A percentile compares a stretch with the other conserved stretches of the same genome.
Conservation (phyloP, 768 basidiomycete species). For the Kwoniella dejecticola region DNA sequence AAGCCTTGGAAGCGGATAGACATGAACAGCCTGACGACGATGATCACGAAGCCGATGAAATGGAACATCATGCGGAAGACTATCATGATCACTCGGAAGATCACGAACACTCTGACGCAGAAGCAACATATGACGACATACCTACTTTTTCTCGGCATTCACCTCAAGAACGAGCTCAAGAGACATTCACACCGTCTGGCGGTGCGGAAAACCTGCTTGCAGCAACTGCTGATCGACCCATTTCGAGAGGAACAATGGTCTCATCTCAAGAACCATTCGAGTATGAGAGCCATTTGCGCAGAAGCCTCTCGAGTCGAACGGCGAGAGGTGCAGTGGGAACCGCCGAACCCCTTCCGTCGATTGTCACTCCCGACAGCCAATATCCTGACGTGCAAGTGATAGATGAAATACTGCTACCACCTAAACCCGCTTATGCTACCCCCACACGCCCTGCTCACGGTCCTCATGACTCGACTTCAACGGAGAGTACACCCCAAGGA, state of each 20-base stretch:
- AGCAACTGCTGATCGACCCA: constrained; percentile 35
- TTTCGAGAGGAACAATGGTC: constrained; percentile 39
- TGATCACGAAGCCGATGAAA: constrained; percentile 7
- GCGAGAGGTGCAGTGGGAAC: constrained; percentile 29
- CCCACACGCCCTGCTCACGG: constrained; percentile 26
- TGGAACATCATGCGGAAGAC: not conserved
- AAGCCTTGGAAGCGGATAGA: not conserved
- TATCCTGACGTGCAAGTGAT: constrained; percentile 9
- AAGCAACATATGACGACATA: not conserved
- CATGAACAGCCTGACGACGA: constrained; percentile 13
- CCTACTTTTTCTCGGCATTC: constrained; percentile 18
- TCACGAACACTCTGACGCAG: not conserved
- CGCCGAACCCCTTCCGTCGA: constrained; percentile 19
- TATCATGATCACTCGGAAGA: not conserved
- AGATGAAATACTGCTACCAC: constrained; percentile 18
- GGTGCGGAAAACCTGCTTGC: constrained; percentile 13
- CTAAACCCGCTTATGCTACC: constrained; percentile 30
- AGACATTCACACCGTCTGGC: not conserved
- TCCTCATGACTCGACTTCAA: constrained; percentile 32
- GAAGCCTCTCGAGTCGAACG: constrained; percentile 43
- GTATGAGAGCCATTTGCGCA: constrained; percentile 49
- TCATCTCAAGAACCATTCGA: constrained; percentile 51
- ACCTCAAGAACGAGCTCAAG: constrained; percentile 15
- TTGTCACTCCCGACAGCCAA: constrained; percentile 1
- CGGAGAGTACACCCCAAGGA: constrained; percentile 24